Base-by-base conservation (phyloP, 2,329 filamentous ascomycete species). In the Claviceps fusiformis region DNA sequence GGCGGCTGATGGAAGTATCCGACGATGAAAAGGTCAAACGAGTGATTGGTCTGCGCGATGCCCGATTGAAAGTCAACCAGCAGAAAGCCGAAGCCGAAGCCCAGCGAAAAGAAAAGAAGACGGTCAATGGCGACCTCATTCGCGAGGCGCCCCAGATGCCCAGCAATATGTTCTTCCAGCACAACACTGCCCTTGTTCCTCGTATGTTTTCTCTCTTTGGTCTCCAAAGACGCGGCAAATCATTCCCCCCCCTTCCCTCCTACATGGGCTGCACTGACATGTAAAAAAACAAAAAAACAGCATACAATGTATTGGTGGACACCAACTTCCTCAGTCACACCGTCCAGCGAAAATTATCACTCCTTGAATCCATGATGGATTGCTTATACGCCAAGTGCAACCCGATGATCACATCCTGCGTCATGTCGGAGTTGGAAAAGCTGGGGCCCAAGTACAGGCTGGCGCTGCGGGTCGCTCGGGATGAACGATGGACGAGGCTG, bases 311-410 rank as follows among this genome's bases (percentile, higher is more conserved):
- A 55, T 80, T 95, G 10, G 79, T 93, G 65, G 89, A 95, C 69
- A 92, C 89, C 68, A 95, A 95, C 68, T 95, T 95, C 67, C 79
- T 95, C 59, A 89, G 84, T 44, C 90, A 95, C 70, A 93, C 90
- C 0, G 88, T 97, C 2, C 87, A 91, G 70, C 83, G 86, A 62
- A 97, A 98, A 73, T 81, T 97, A 24, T 89, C 91, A 39, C 75
- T 97, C 13, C 78, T 95, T 24, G 85, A 92, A 58, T 84, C 86
- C 3, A 88, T 96, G 75, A 95, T 96, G 89, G 90, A 96, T 69
- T 87, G 88, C 54, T 78, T 98, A 5, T 95, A 91, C 68, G 92
- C 92, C 19, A 95, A 95, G 64, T 93, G 88, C 68, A 89, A 84
- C 27, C 89, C 90, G 19, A 86, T 93, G 60, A 90, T 97, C 61